A percentile compares a stretch with the other conserved stretches of the same genome.
These are phyloP conservation scores for Hydnomerulius pinastri DNA, from an alignment of 768 basidiomycete species.

Conservation along the genomic window DNA sequence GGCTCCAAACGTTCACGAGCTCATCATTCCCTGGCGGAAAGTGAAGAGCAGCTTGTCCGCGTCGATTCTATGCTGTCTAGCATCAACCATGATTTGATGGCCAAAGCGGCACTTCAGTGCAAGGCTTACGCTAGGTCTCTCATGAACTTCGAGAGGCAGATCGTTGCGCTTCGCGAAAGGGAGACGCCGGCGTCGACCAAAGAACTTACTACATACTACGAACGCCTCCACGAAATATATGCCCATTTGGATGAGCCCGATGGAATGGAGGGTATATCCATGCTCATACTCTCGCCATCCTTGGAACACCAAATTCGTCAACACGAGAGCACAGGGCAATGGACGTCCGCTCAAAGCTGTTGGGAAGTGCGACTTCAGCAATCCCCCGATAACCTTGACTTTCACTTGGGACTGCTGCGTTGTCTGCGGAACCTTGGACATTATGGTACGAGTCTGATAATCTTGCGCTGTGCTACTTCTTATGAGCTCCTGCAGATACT, in stretches of 20 bases:
- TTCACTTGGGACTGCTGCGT: constrained; percentile 86
- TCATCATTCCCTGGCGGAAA: constrained; percentile 35
- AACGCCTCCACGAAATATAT: constrained; percentile 93
- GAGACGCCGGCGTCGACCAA: constrained; percentile 46
- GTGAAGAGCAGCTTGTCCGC: constrained; percentile 61
- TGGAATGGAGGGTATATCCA: constrained; percentile 98
- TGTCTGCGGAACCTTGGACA: constrained; percentile 95
- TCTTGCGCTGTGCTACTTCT: background rate
- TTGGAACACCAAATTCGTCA: constrained; percentile 96
- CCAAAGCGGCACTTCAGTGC: constrained; percentile 90
- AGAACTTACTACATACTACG: constrained; percentile 59
- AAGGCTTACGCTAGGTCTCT: constrained; percentile 92
- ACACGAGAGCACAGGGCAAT: constrained; percentile 94
- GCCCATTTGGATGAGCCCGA: constrained; percentile 96
- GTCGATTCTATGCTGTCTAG: constrained; percentile 82
- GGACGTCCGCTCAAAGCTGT: constrained; percentile 99
- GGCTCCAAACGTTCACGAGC: constrained; percentile 49
- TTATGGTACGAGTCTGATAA: constrained; percentile 68
- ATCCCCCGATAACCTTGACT: constrained; percentile 84
- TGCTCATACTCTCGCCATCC: constrained; percentile 83
- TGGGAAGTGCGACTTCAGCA: constrained; percentile 96
- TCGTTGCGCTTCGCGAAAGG: constrained; percentile 50
- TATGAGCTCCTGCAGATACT: constrained; percentile 62
- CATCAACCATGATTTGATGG: constrained; percentile 88
- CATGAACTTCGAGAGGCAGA: constrained; percentile 91